Base-by-base conservation (phyloP, 495 filamentous ascomycete genomes). In the Chaetomium cochliodes region DNA sequence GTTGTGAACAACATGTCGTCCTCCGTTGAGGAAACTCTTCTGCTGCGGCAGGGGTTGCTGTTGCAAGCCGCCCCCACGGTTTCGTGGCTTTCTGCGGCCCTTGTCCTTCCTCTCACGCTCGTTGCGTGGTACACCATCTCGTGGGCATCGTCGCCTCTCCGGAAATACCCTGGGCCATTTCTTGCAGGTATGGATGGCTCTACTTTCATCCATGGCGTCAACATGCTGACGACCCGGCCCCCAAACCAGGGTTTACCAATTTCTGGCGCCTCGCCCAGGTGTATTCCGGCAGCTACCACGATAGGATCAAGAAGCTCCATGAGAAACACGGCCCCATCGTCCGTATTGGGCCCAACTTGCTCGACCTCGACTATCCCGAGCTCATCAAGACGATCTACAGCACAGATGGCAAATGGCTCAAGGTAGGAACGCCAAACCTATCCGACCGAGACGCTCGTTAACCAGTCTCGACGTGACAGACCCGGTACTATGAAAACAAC, bases 291-390 rank as follows among this genome's bases (percentile, higher is more conserved):
- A 60, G 66, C 0, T 79, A 72, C 53, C 71, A 73, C 9, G 8
- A 37, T 0, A 58, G 44, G 20, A 63, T 75, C 28, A 60, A 74
- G 20, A 58, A 67, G 3, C 72, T 84, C 2, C 84, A 86, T 65
- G 44, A 73, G 30, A 71, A 76, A 53, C 80, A 85, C 69, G 85
- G 49, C 20, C 49, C 49, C 1, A 23, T 51, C 13, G 49, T 51
- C 49, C 49, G 49, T 11, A 51, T 51, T 30, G 85, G 84, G 0
- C 84, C 85, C 6, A 81, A 82, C 58, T 65, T 69, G 13, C 64
- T 86, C 13, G 80, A 78, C n/a, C 69, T 87, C 3, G 74, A 78
- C 25, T 76, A 80, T 59, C 72, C 74, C 2, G 72, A 67, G 22
- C 65, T 71, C 37, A 71, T 81, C 59, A 67, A 68, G 18, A 67